phyloP scores from a whole-genome alignment of 305 asterid species.

The Stenogyne calaminthoides region DNA sequence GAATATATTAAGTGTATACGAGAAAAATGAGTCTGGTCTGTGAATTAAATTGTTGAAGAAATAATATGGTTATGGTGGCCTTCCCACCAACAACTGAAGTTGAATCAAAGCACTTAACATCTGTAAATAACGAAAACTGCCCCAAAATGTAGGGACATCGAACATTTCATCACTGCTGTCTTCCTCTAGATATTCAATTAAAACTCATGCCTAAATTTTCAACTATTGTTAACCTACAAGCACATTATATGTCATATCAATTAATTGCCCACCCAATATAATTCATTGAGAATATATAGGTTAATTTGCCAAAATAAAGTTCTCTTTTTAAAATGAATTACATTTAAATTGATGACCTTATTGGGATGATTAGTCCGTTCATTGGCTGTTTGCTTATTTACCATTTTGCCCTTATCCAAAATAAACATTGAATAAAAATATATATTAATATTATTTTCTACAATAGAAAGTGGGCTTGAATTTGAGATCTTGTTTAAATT shows the following conservation, averaged over 20 bases:
- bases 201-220: constrained; percentile 27
- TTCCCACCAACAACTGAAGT: constrained; percentile 42
- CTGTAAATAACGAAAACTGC: constrained; percentile 18
- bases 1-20: background rate
- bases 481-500: background rate
- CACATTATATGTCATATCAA: constrained; percentile 30
- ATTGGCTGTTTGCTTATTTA: too few species aligned
- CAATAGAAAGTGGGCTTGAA: background rate
- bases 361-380: too few species aligned
- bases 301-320: too few species aligned
- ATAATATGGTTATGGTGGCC: constrained; percentile 33
- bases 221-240: constrained; percentile 41
- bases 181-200: constrained; percentile 33
- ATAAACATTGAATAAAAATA: too few species aligned
- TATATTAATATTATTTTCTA: too few species aligned
- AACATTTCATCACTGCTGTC: constrained; percentile 28
- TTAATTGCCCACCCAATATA: constrained; percentile 6
- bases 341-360: too few species aligned
- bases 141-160: constrained; percentile 42
- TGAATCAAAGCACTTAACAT: constrained; percentile 22
- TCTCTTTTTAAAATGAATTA: too few species aligned
- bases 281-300: background rate
- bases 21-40: background rate
- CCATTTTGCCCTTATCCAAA: too few species aligned
- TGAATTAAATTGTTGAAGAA: background rate